A percentile compares a stretch with the other conserved stretches of the same genome.
Evolutionary conservation across 148 eudicot species (phyloP).

Genomic region (Camellia granthamiana): DNA sequence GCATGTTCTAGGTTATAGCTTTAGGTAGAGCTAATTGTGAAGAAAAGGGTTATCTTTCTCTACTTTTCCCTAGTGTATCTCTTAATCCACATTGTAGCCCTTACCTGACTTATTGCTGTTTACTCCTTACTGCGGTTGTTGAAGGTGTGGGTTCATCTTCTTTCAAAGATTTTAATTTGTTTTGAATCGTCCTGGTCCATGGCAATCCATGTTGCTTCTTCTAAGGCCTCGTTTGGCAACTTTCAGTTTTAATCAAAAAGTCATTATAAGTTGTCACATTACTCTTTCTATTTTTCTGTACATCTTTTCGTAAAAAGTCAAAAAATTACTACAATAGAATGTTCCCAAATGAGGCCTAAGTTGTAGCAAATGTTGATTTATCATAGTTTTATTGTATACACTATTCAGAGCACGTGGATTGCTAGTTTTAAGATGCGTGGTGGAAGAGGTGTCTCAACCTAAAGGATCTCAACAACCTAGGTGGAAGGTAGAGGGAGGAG

Average conservation of each 20-base stretch:
- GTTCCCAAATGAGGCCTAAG: neutral
- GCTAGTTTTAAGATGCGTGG: no score
- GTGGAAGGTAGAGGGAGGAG: no score
- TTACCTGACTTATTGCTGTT: neutral
- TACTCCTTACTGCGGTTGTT: neutral
- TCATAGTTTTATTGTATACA: neutral
- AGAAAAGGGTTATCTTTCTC: no score
- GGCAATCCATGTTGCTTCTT: neutral
- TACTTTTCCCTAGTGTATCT: no score
- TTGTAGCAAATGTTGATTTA: neutral
- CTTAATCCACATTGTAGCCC: neutral
- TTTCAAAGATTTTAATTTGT: no score
- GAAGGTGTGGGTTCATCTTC: neutral
- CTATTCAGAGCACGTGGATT: neutral
- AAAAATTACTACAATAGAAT: no score
- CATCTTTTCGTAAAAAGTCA: no score
- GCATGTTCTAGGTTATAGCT: neutral
- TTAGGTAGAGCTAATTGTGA: neutral
- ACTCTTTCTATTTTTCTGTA: no score
- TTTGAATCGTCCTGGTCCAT: neutral
- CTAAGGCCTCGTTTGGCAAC: neutral
- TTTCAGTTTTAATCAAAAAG: no score
- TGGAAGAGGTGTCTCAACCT: no score
- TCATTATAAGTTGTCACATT: no score
- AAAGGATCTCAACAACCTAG: no score